Evolutionary conservation across 495 filamentous ascomycete genomes (phyloP), one percentile per base, ranked within the genome.

Genomic region (Penicillium simplicissimum): DNA sequence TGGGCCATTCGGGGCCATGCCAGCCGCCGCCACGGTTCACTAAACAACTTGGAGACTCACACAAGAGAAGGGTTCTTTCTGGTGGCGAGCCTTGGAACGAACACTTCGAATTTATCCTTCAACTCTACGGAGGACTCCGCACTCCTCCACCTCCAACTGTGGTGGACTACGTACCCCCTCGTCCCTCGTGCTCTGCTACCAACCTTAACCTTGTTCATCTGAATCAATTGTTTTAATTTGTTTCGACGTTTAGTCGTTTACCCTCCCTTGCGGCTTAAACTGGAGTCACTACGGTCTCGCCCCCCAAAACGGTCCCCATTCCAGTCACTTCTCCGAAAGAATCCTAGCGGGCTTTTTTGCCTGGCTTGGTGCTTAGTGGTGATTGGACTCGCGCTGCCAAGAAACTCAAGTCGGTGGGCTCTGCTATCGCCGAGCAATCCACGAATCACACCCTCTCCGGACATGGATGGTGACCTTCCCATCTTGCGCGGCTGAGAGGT

Each of bases 401-500:
- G 58, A 59, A 33, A 49, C 35, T 11, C 47, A 15, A 17, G 17
- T 45, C 17, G 42, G 17, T 11, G 42, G 42, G 13, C 51, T 60
- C 58, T 38, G 49, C 58, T 60, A 49, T 38, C 51, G 34, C 34
- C 49, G 25, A n/a, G 42, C 33, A 19, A 36, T 58, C 58, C 52
- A 54, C 58, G 63, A 55, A 64, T 64, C 52, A 64, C 38, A 21
- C 37, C 23, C 45, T 31, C 21, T 28, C 45, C 15, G 45, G 45
- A n/a, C 21, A 45, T 23, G 45, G 45, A 23, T 19, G 15, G 13
- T 17, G 25, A 15, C 45, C 43, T 57, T 59, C 57, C 55, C 13
- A 35, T 43, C 35, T 61, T 25, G 28, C 19, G 13, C 31, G 33
- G 37, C 43, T 49, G 58, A 31, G 51, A 62, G 13, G 43, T 43